Base-by-base conservation (phyloP, 176 grass and related monocot genomes). In the Eragrostis nindensis region DNA sequence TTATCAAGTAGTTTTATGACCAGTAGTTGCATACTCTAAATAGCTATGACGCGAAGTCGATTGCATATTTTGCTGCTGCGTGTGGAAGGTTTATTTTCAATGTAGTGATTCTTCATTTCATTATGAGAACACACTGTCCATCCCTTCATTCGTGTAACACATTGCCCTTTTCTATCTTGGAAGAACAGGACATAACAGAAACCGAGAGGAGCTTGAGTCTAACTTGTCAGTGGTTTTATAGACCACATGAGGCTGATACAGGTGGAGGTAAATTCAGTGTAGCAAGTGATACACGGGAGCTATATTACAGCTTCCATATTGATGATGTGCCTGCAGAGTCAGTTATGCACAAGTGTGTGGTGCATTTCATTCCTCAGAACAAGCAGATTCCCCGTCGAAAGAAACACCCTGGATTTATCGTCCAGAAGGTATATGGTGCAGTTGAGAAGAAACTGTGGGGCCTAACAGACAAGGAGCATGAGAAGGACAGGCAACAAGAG, bases 181-280 rank as follows among this genome's bases (percentile, higher is more conserved):
- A 82, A 26, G 1, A 36, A 36, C 75, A 94, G 87, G 92, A 97
- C 73, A 97, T 97, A 70, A 89, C 87, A 65, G 86, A 90, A 80
- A 57, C 46, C 30, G 73, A 94, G 32, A 89, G 85, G 17, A 94
- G 61, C 85, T 71, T 97, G 73, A 87, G 75, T 54, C 61, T 97
- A 55, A 97, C 80, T 61, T 90, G 95, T 32, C 95, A 97, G 42
- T 97, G 95, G 95, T 97, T 97, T 88, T 97, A 97, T 72, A 89
- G 95, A 62, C 95, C 95, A 71, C 92, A 94, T 84, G 95, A 97
- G 62, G 95, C 95, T 73, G 92, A 94, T 41, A 94, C 85, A 86
- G 94, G 83, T 64, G 90, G 78, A 75, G 95, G 95, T 62, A 92
- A 92, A 22, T 88, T 62, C 39, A 94, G 92, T 87, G 83, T 82